Evolutionary conservation across 106 monocot genomes (phyloP).

Genomic region (Chionographis japonica): DNA sequence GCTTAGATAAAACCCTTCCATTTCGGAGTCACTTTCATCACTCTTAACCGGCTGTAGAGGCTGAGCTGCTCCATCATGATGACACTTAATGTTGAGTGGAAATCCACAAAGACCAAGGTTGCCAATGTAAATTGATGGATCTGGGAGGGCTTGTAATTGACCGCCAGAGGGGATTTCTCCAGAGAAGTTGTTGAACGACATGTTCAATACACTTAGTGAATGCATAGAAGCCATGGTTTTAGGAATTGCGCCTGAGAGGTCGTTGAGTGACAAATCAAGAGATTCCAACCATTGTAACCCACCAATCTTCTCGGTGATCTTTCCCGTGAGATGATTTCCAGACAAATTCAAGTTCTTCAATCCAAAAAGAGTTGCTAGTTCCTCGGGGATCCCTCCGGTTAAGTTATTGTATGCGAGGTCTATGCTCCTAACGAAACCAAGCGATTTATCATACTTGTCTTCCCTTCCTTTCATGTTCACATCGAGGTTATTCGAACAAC

Average conservation of each 20-base stretch:
- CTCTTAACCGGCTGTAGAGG: background rate
- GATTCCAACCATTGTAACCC: constrained; percentile 1
- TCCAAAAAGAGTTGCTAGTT: too few relatives aligned
- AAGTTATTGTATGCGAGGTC: background rate
- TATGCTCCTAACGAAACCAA: too few relatives aligned
- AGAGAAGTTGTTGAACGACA: constrained; percentile 21
- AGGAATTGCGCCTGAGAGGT: constrained; percentile 16
- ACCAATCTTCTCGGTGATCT: constrained; percentile 8
- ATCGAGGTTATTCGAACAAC: too few relatives aligned
- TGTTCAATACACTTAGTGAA: constrained; percentile 6
- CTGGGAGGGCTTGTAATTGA: constrained; percentile 11
- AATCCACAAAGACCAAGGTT: constrained; percentile 23
- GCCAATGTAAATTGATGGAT: constrained; percentile 17
- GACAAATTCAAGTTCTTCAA: constrained; percentile 13
- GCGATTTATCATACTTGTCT: too few relatives aligned
- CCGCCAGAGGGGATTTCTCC: constrained; percentile 15
- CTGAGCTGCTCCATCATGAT: background rate
- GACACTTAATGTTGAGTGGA: background rate
- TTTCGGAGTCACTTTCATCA: background rate
- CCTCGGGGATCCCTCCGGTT: too few relatives aligned
- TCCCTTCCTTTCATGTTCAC: too few relatives aligned
- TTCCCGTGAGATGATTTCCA: constrained; percentile 9
- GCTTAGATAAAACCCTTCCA: background rate
- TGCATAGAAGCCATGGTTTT: background rate
- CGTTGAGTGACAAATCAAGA: constrained; percentile 16